Evolutionary conservation across 106 monocot genomes (phyloP), one percentile per base, ranked within the genome.

Genomic region (Cymbidium sinense): DNA sequence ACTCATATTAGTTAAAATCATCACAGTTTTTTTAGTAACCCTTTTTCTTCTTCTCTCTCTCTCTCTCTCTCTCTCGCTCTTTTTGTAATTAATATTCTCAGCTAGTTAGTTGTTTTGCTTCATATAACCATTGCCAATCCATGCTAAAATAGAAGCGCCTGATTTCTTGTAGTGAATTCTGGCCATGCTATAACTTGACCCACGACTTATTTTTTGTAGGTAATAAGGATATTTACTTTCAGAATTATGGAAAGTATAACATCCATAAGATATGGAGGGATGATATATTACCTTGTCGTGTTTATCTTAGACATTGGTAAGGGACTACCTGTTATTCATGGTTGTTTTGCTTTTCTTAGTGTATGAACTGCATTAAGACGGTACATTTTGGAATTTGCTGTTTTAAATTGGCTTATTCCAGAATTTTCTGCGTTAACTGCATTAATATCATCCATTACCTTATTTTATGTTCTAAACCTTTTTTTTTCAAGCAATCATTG

Each of bases 261-360:
- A 94, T 98, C 61, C 77, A 98, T 25, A 98, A 87, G 79, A 98
- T 98, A 83, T 98, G 93, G 93, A 52, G 88, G 36, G 89, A 98
- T 75, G 94, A 98, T 82, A 90, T 98, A 62, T 80, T 94, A 72
- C 96, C 96, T 74, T 98, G 94, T 34, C 91, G 92, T 43, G 75
- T 89, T 74, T 94, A 98, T 88, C 91, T 98, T 44, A 83, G 96
- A 82, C 96, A 98, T 64, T 98, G 96, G 96, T 98, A 81, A 77
- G 67, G 34, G 37, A 37, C 30, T 71, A 71, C 33, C 67, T 43
- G 31, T 81, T 12, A 12, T 9, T 25, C 21, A 28, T 77, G 35
- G 36, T 9, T 27, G 34, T 76, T 4, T 33, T 67, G 1, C 25
- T 33, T 67, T 67, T 33, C 31, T 17, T 67, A 23, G 7, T 62